Conservation (phyloP, 768 basidiomycete species). For the Lactarius deliciosus region DNA sequence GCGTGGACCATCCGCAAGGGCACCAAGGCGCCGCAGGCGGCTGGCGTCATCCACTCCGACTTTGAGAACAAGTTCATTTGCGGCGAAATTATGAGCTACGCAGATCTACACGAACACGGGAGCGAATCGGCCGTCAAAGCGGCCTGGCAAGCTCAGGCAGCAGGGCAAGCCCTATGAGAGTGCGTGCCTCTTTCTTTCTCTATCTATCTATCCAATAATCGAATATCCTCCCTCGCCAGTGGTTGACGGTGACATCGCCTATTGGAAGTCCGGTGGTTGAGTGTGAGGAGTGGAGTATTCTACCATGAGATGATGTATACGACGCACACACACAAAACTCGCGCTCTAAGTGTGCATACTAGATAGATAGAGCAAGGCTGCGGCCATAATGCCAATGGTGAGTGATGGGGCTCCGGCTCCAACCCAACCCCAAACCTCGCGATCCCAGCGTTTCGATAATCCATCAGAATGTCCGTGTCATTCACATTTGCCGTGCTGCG, state of each 20-base stretch:
- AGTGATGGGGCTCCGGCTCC: background rate
- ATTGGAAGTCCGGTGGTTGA: conserved; percentile 79
- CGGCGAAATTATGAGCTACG: conserved; percentile 93
- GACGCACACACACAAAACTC: background rate
- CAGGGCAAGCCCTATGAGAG: conserved; percentile 98
- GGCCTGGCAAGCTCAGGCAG: conserved; percentile 89
- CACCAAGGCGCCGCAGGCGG: conserved; percentile 94
- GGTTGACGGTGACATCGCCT: conserved; percentile 87
- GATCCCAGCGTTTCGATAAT: background rate
- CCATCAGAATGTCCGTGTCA: background rate
- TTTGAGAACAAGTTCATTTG: conserved; percentile 98
- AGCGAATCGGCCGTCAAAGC: conserved; percentile 92
- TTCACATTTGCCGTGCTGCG: background rate
- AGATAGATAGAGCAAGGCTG: conserved; percentile 6
- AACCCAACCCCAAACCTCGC: conserved; percentile 1
- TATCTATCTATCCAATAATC: background rate
- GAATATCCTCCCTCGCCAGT: conserved; percentile 42
- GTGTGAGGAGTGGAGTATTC: conserved; percentile 2
- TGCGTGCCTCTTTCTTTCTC: conserved; percentile 40
- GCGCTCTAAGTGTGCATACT: background rate
- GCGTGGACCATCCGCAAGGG: conserved; percentile 97
- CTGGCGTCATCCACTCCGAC: conserved; percentile 97
- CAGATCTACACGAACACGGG: conserved; percentile 88
- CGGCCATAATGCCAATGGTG: conserved; percentile 8
- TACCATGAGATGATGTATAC: conserved; percentile 13